Conservation (phyloP, 2,329 filamentous ascomycete species). For the Penicillium expansum region DNA sequence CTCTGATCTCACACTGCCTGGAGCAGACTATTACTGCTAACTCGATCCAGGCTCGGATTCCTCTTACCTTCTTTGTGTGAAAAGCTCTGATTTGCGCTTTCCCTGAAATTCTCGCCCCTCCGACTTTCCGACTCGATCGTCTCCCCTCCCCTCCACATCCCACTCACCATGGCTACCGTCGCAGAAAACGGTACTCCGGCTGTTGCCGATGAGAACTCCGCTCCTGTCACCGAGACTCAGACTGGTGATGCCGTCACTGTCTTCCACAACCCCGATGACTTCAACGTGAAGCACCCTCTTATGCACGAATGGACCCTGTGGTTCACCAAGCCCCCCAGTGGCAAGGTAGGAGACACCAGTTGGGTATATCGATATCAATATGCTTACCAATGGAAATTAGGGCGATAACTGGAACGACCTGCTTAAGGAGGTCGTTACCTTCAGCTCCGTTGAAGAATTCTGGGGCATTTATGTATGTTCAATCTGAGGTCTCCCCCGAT, state of each 20-base stretch:
- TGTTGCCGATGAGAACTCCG: conserved; percentile 54
- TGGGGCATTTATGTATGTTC: conserved; percentile 95
- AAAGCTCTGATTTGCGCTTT: conserved; percentile 27
- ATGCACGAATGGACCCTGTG: conserved; percentile 98
- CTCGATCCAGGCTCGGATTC: conserved; percentile 4
- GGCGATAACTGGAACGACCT: conserved; percentile 99
- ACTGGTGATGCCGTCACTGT: conserved; percentile 74
- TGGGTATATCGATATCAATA: background rate
- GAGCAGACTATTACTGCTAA: conserved; percentile 31
- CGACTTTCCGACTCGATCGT: conserved; percentile 12
- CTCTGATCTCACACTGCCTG: conserved; percentile 36
- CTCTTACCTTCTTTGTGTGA: conserved; percentile 9
- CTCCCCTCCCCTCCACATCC: conserved; percentile 10
- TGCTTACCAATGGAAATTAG: conserved; percentile 46
- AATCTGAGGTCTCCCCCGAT: background rate
- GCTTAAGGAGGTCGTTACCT: conserved; percentile 97
- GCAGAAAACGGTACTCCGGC: conserved; percentile 36
- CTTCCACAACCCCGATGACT: conserved; percentile 98
- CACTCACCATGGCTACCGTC: conserved; percentile 37
- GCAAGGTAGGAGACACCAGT: conserved; percentile 64
- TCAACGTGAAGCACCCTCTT: conserved; percentile 98
- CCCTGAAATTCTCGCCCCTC: conserved; percentile 20
- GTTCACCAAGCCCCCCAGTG: conserved; percentile 97
- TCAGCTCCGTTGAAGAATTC: conserved; percentile 98
- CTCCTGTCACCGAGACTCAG: conserved; percentile 49